Percentiles rank a stretch among this genome's conserved stretches.
These are phyloP conservation scores for Teunomyces lycoperdinae DNA, from an alignment of 805 yeast genomes.

Conservation along the genomic window DNA sequence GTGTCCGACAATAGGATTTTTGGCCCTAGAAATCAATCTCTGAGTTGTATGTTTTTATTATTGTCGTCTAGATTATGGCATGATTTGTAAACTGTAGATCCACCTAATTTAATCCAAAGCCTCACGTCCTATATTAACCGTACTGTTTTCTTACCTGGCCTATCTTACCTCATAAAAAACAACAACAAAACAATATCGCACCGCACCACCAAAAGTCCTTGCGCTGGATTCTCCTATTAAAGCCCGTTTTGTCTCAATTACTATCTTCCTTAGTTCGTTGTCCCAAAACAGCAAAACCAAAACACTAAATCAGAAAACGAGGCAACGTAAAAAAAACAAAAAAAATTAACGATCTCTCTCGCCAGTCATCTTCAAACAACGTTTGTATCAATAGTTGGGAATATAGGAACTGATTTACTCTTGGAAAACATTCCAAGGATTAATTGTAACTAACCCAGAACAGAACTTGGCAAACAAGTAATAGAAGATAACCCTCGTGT, in stretches of 20 bases:
- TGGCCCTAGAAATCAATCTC: not conserved
- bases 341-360: not conserved
- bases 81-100: not conserved
- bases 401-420: not conserved
- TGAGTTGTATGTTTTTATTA: not conserved
- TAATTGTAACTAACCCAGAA: not conserved
- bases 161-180: not conserved
- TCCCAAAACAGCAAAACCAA: slow-evolving; percentile 3
- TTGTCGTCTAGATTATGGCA: not conserved
- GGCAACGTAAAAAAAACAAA: not conserved
- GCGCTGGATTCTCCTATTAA: not conserved
- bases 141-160: not conserved
- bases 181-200: not conserved
- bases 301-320: not conserved
- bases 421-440: not conserved
- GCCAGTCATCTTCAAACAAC: not conserved
- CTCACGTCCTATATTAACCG: not conserved
- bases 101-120: not conserved
- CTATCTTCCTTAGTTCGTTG: not conserved
- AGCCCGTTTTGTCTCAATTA: not conserved
- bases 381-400: not conserved
- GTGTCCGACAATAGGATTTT: not conserved
- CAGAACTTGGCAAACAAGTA: not conserved
- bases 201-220: not conserved
- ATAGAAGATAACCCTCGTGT: not conserved